phyloP scores from a whole-genome alignment of 2,329 filamentous ascomycete genomes.

The Fusarium sp. region DNA sequence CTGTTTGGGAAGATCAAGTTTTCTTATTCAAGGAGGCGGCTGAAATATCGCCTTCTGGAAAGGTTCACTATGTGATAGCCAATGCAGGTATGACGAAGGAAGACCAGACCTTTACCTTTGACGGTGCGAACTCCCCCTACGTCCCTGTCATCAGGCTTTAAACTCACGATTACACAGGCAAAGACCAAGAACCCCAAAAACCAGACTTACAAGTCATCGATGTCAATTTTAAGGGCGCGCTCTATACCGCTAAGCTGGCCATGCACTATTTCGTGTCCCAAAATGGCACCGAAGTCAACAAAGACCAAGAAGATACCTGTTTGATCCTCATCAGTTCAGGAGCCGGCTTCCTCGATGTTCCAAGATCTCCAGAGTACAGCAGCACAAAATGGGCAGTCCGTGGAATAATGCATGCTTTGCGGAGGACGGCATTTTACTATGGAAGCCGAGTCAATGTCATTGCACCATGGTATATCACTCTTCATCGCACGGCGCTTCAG shows the following conservation, averaged over 20 bases:
- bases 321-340: constrained; percentile 2
- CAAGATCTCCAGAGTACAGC: constrained; percentile 2
- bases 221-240: background rate
- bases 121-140: background rate
- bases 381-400: constrained; percentile 15
- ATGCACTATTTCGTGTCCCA: constrained; percentile 5
- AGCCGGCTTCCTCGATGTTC: background rate
- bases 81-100: constrained; percentile 3
- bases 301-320: background rate
- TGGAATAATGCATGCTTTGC: constrained; percentile 10
- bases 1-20: background rate
- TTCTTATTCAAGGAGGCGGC: background rate
- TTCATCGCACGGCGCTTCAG: rapidly evolving
- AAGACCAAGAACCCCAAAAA: background rate
- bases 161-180: background rate
- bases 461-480: background rate
- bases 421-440: background rate
- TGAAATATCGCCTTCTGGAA: background rate
- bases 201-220: background rate
- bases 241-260: background rate
- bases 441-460: constrained; percentile 5
- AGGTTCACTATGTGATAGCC: background rate
- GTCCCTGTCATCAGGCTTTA: rapidly evolving
- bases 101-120: constrained; percentile 1
- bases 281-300: background rate